Evolutionary conservation across 805 yeast genomes (phyloP).

Genomic region (Nadsonia fulvescens): DNA sequence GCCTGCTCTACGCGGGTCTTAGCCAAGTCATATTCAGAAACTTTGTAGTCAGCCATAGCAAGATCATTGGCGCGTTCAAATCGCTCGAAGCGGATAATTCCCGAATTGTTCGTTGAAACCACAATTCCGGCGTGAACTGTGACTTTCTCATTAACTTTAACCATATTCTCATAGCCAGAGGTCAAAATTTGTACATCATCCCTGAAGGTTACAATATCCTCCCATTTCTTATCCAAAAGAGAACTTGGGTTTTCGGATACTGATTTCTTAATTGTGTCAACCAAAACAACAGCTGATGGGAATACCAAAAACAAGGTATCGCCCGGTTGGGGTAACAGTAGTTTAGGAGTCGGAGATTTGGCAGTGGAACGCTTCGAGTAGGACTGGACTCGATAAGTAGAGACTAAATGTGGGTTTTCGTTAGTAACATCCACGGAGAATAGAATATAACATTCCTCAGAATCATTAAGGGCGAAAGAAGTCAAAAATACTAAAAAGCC

Average conservation of each 20-base stretch:
- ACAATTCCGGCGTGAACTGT: slow-evolving; percentile 33
- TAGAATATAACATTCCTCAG: slow-evolving; percentile 26
- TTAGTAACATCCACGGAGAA: slow-evolving; percentile 33
- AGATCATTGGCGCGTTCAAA: no score
- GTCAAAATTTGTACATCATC: slow-evolving; percentile 38
- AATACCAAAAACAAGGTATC: slow-evolving; percentile 42
- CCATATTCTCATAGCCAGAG: slow-evolving; percentile 30
- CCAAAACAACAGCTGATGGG: slow-evolving; percentile 41
- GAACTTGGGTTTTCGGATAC: no score
- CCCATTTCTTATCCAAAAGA: no score
- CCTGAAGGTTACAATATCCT: slow-evolving; percentile 51
- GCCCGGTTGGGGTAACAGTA: slow-evolving; percentile 40
- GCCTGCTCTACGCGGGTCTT: slow-evolving; percentile 74
- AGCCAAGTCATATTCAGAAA: no score
- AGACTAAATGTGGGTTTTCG: no score
- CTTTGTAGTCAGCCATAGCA: no score
- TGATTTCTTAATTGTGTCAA: slow-evolving; percentile 46
- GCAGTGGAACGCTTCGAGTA: no score
- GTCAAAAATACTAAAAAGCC: slow-evolving; percentile 31
- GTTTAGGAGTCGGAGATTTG: slow-evolving; percentile 25
- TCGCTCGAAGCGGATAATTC: slow-evolving; percentile 42
- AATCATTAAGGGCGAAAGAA: slow-evolving; percentile 20
- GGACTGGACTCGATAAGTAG: slow-evolving; percentile 47
- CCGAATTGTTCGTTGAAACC: slow-evolving; percentile 34
- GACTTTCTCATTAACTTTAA: no score